Evolutionary conservation across 2,329 filamentous ascomycete species (phyloP), one percentile per base, ranked within the genome.

Genomic region (Chaetomium sp.): DNA sequence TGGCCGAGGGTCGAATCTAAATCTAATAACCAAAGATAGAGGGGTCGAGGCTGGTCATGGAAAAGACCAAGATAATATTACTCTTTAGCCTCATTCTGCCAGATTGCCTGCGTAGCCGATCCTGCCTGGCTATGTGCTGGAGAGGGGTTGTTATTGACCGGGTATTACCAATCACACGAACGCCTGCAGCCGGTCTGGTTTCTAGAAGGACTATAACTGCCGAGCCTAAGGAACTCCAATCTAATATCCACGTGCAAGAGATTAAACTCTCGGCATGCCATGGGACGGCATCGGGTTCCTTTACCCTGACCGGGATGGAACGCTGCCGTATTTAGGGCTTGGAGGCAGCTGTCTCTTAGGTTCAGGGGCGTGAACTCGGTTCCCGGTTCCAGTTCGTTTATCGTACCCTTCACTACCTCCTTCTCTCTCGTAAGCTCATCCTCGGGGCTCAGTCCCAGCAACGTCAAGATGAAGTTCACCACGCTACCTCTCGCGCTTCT

Each of bases 381-480:
- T 33, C 23, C 55, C 23, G 55, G 21, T 10, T 27, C 25, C 2
- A 12, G 12, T n/a, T 42, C 38, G 16, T 42, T 42, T n/a, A 42
- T 42, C 38, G 16, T 42, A n/a, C 16, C 12, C 38, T 7, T 42
- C 16, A 42, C 38, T n/a, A n/a, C 38, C 3, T n/a, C 38, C 1
- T 16, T 16, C 38, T 42, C 16, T 42, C 3, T 5, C 5, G 16
- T 19, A 19, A 42, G 5, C 7, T 42, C 4, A n/a, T n/a, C 19
- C 16, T 16, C 16, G 6, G 38, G 1, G 38, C 27, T 29, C 23
- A 13, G n/a, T 25, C n/a, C 21, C 45, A 16, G 21, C 21, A 51
- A 12, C 51, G 47, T 21, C 47, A 66, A 49, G 31, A 69, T 68
- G 68, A 60, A 67, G 57, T 59, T 4, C 10, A 67, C 55, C 16